These are phyloP conservation scores for Trametopsis cervina DNA, from an alignment of 768 basidiomycete genomes.

Conservation along the genomic window DNA sequence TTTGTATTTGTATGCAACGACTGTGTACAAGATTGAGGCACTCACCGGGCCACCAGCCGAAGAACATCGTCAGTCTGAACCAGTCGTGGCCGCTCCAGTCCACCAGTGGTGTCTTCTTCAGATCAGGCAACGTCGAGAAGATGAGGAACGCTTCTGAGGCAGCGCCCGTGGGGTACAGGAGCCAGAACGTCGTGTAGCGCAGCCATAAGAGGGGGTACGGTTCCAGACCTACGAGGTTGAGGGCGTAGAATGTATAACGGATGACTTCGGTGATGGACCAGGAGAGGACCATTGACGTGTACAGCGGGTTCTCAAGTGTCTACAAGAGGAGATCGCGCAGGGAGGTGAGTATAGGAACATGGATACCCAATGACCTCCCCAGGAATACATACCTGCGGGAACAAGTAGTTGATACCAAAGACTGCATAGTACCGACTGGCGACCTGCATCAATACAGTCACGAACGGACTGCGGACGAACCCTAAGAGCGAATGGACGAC, in stretches of 20 bases:
- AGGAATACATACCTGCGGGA: constrained; percentile 54
- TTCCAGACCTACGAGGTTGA: constrained; percentile 50
- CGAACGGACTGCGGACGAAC: constrained; percentile 70
- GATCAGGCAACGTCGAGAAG: constrained; percentile 60
- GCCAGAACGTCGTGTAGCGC: constrained; percentile 90
- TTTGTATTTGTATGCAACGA: constrained; percentile 1
- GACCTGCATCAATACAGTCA: constrained; percentile 75
- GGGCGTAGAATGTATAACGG: constrained; percentile 85
- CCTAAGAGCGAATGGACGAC: constrained; percentile 74
- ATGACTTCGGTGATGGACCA: constrained; percentile 92
- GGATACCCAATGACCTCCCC: background rate
- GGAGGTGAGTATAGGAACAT: constrained; percentile 5
- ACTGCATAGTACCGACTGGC: constrained; percentile 75
- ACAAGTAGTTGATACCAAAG: constrained; percentile 74
- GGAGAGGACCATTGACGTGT: constrained; percentile 85
- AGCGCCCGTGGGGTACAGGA: constrained; percentile 92
- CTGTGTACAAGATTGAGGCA: constrained; percentile 15
- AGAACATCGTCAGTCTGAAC: constrained; percentile 52
- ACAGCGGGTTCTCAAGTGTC: constrained; percentile 71
- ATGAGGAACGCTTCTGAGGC: constrained; percentile 84
- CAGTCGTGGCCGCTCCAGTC: constrained; percentile 53
- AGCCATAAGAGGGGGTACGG: constrained; percentile 47
- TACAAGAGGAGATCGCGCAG: constrained; percentile 24
- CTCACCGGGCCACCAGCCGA: constrained; percentile 87
- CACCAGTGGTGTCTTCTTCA: constrained; percentile 27